A percentile compares a stretch with the other conserved stretches of the same genome.
These are phyloP conservation scores for Boletus pseudo-olivaceus DNA, from an alignment of 768 basidiomycete genomes.

Conservation along the genomic window DNA sequence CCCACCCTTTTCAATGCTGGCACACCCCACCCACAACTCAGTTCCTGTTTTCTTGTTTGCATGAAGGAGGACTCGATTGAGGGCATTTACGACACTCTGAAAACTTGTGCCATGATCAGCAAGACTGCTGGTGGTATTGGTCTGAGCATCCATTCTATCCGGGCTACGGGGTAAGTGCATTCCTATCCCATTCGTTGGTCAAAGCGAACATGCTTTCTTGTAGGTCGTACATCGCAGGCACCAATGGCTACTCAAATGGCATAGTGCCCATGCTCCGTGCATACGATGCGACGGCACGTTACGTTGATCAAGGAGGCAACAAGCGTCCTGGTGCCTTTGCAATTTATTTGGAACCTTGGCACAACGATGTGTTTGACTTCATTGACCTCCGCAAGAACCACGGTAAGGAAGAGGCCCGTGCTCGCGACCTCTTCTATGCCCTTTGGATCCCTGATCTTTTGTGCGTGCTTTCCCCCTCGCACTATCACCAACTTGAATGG, in stretches of 20 bases:
- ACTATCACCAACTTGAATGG: background rate
- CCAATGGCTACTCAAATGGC: slow-evolving; percentile 98
- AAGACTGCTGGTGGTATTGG: slow-evolving; percentile 99
- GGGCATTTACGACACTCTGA: slow-evolving; percentile 98
- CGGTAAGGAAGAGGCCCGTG: slow-evolving; percentile 95
- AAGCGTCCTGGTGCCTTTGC: slow-evolving; percentile 98
- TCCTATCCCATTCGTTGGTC: background rate
- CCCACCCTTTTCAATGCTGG: slow-evolving; percentile 99
- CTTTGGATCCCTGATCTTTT: slow-evolving; percentile 98
- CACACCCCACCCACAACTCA: slow-evolving; percentile 91
- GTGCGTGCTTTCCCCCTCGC: slow-evolving; percentile 40
- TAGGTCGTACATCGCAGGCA: slow-evolving; percentile 97
- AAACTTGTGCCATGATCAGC: slow-evolving; percentile 98
- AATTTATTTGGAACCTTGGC: slow-evolving; percentile 99
- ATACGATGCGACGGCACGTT: slow-evolving; percentile 96
- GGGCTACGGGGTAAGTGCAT: slow-evolving; percentile 80
- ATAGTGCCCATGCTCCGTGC: slow-evolving; percentile 99
- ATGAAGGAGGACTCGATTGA: slow-evolving; percentile 99
- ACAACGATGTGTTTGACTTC: slow-evolving; percentile 95
- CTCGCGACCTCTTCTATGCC: slow-evolving; percentile 96
- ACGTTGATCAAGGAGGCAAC: slow-evolving; percentile 99
- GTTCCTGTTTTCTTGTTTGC: slow-evolving; percentile 94
- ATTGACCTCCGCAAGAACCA: slow-evolving; percentile 98
- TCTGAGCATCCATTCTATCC: slow-evolving; percentile 91
- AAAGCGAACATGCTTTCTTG: slow-evolving; percentile 1